phyloP scores from a whole-genome alignment of 2,329 filamentous ascomycete genomes.

The Xylogone sp. region DNA sequence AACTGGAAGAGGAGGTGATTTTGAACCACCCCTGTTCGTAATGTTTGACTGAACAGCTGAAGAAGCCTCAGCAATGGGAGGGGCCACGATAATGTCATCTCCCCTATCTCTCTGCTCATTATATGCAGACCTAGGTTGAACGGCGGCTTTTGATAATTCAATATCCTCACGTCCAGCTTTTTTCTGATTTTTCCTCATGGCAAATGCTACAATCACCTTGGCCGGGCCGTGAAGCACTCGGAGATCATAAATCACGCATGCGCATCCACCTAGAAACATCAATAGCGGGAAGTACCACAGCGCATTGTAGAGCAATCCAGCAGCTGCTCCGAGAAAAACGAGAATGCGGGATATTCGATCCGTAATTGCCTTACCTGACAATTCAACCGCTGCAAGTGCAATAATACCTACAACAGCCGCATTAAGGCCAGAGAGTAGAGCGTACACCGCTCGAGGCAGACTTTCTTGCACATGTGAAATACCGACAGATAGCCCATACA shows the following conservation, averaged over 20 bases:
- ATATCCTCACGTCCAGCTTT: conserved; percentile 5
- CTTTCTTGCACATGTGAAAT: conserved; percentile 55
- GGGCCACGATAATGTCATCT: neutral
- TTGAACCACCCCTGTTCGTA: neutral
- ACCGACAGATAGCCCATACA: conserved; percentile 65
- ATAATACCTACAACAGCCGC: conserved; percentile 70
- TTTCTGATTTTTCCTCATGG: conserved; percentile 1
- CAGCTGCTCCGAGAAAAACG: conserved; percentile 59
- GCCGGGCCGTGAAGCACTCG: conserved; percentile 43
- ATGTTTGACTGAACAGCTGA: neutral
- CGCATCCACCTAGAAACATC: conserved; percentile 51
- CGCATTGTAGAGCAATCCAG: conserved; percentile 66
- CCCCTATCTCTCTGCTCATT: neutral
- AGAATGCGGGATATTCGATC: conserved; percentile 60
- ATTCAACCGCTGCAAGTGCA: conserved; percentile 63
- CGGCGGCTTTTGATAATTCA: neutral
- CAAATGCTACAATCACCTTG: conserved; percentile 19
- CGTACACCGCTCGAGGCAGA: conserved; percentile 61
- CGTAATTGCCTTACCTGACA: conserved; percentile 64
- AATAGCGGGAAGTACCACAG: conserved; percentile 73
- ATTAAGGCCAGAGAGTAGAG: conserved; percentile 68
- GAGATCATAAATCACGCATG: conserved; percentile 53
- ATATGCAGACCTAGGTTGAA: too few species aligned
- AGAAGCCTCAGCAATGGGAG: neutral
- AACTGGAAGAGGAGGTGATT: neutral